Conservation (phyloP, 2,329 filamentous ascomycete species). For the Pseudogymnoascus sp. region DNA sequence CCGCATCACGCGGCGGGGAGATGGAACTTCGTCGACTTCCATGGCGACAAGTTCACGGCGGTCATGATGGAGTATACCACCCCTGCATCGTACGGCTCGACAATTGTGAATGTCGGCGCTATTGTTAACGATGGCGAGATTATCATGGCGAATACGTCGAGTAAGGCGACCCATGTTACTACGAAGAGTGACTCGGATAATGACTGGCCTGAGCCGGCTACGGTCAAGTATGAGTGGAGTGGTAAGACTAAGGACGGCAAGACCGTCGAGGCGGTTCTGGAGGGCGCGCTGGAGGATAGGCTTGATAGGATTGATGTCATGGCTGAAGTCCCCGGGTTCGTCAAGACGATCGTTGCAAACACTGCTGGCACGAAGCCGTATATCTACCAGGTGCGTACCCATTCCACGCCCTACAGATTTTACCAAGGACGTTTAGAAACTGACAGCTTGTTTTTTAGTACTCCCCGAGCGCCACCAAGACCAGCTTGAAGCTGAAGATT, state of each 20-base stretch:
- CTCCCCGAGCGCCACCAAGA: slow-evolving; percentile 52
- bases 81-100: slow-evolving; percentile 83
- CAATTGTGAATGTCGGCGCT: slow-evolving; percentile 73
- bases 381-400: slow-evolving; percentile 75
- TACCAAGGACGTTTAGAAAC: background rate
- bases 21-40: slow-evolving; percentile 94
- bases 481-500: slow-evolving; percentile 75
- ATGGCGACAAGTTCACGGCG: slow-evolving; percentile 78
- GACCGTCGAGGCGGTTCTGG: slow-evolving; percentile 59
- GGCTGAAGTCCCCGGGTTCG: slow-evolving; percentile 89
- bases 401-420: background rate
- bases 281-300: slow-evolving; percentile 59
- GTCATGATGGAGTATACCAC: slow-evolving; percentile 95
- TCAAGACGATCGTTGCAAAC: slow-evolving; percentile 85
- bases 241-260: slow-evolving; percentile 73
- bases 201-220: slow-evolving; percentile 81
- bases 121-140: slow-evolving; percentile 77
- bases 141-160: slow-evolving; percentile 60
- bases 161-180: slow-evolving; percentile 61
- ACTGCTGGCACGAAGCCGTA: slow-evolving; percentile 92
- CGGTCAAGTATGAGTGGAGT: slow-evolving; percentile 68
- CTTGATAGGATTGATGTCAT: slow-evolving; percentile 88
- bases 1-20: slow-evolving; percentile 86
- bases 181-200: slow-evolving; percentile 66
- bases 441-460: slow-evolving; percentile 48